Evolutionary conservation across 805 yeast genomes (phyloP), one percentile per base, ranked within the genome.

Genomic region (Starmerella stigmatis): DNA sequence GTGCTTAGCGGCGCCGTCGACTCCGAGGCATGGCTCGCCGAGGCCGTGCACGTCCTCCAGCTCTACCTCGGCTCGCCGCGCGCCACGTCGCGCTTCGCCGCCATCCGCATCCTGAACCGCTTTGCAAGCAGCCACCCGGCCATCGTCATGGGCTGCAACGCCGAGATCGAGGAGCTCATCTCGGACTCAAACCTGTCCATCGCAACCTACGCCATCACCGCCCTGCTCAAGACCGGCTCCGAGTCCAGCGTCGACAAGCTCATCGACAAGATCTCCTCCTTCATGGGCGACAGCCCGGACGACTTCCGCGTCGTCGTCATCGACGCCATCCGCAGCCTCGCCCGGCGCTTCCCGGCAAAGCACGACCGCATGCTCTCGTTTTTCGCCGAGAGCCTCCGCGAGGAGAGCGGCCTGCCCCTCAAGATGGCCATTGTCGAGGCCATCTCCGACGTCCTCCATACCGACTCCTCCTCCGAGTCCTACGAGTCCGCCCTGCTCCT

Each of bases 131-230:
- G 72, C 53, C 76, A 78, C 50, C 95, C 97, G 8, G 80, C 77
- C 57, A 74, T 81, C 42, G 77, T 82, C 52, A 34, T 38, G 19
- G 74, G 75, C 36, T 86, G 94, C 63, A 92, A 86, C 60, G 68
- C 73, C 41, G 96, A 88, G 63, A 74, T 92, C 59, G 97, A 92
- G 66, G 68, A 77, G 26, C 73, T 92, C 62, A 84, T 92, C 58
- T 80, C 81, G 60, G 97, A 89, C 64, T 63, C 88, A 21, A 86
- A 85, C 67, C 78, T 95, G 66, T 80, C 95, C 27, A 78, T 92
- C 53, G 89, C 97, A 12, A 92, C 98, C 13, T 89, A 86, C 65
- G 96, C 98, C 22, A 92, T 92, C 62, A 92, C 97, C 27, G 89
- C 97, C 2, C 71, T 92, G 60, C 75, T 92, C 64, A 92, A 89